Percentiles rank a stretch among this genome's conserved stretches.
Evolutionary conservation across 2,329 filamentous ascomycete species (phyloP).

Genomic region (Chaetomium sp.): DNA sequence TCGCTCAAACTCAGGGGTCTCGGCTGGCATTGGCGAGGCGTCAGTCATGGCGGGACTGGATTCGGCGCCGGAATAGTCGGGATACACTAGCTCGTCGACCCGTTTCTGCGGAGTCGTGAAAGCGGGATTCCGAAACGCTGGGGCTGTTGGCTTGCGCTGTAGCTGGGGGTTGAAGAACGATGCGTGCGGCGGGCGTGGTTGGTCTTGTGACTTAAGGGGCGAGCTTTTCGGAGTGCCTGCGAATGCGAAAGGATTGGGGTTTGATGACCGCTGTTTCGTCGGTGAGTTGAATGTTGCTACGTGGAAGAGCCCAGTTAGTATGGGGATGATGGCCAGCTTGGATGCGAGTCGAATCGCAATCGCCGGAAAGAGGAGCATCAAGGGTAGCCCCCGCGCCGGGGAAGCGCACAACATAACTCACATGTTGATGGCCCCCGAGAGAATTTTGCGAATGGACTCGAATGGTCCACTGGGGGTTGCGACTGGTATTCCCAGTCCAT

Average conservation of each 20-base stretch:
- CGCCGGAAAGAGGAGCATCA: neutral
- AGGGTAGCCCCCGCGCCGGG: neutral
- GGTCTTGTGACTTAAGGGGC: constrained; percentile 43
- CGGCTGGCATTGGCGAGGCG: constrained; percentile 54
- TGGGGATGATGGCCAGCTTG: constrained; percentile 1
- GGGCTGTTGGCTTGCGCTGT: constrained; percentile 47
- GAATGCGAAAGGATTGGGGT: constrained; percentile 36
- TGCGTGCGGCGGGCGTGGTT: constrained; percentile 45
- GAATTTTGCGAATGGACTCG: constrained; percentile 62
- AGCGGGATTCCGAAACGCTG: constrained; percentile 63
- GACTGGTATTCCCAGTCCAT: constrained; percentile 70
- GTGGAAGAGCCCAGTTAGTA: constrained; percentile 20
- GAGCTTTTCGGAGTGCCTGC: constrained; percentile 28
- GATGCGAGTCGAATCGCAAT: neutral
- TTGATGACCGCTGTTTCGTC: constrained; percentile 28
- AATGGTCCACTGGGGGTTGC: constrained; percentile 59
- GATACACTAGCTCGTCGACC: constrained; percentile 55
- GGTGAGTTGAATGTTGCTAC: constrained; percentile 37
- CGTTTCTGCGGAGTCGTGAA: constrained; percentile 65
- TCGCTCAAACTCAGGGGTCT: constrained; percentile 56
- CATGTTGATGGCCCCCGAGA: constrained; percentile 48
- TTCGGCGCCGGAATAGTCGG: constrained; percentile 60
- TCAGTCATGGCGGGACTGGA: constrained; percentile 63
- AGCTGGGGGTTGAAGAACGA: constrained; percentile 51
- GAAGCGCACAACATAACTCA: constrained; percentile 38